phyloP scores from a whole-genome alignment of 2,329 filamentous ascomycete species.

The Colletotrichum tofieldiae region DNA sequence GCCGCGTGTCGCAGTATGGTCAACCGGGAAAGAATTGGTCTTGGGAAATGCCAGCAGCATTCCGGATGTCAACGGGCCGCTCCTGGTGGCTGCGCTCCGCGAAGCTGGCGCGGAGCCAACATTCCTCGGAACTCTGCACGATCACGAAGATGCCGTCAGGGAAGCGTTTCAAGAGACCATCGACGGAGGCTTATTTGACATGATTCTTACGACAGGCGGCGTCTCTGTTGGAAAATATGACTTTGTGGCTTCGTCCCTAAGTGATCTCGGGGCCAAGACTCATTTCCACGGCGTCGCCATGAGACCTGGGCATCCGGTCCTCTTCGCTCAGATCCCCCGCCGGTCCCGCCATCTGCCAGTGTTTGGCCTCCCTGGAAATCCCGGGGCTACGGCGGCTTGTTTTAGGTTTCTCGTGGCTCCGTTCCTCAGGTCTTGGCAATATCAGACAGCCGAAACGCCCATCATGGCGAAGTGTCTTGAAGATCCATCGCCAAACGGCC shows the following conservation, averaged over 20 bases:
- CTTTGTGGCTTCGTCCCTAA: slow-evolving; percentile 2
- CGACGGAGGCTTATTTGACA: slow-evolving; percentile 2
- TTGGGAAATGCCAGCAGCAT: background rate
- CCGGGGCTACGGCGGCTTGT: slow-evolving; percentile 4
- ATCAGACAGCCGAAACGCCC: background rate
- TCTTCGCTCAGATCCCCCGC: background rate
- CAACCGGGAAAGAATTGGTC: slow-evolving; percentile 1
- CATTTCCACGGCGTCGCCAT: background rate
- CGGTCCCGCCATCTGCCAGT: background rate
- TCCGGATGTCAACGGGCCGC: slow-evolving; percentile 23
- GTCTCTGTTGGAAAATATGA: slow-evolving; percentile 13
- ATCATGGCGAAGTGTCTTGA: background rate
- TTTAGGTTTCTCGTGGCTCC: slow-evolving; percentile 3
- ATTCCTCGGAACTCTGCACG: slow-evolving; percentile 7
- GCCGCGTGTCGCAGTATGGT: slow-evolving; percentile 10
- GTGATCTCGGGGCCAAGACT: background rate
- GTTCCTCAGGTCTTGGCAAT: background rate
- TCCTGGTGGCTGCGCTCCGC: slow-evolving; percentile 10
- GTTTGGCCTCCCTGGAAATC: slow-evolving; percentile 8
- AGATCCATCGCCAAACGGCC: background rate
- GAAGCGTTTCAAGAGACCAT: background rate
- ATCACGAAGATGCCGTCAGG: background rate
- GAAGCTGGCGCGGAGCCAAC: slow-evolving; percentile 18
- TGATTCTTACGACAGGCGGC: slow-evolving; percentile 18
- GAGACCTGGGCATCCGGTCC: background rate